Evolutionary conservation across 1,284 basidiomycete genomes (phyloP).

Genomic region (Mycena sp.): DNA sequence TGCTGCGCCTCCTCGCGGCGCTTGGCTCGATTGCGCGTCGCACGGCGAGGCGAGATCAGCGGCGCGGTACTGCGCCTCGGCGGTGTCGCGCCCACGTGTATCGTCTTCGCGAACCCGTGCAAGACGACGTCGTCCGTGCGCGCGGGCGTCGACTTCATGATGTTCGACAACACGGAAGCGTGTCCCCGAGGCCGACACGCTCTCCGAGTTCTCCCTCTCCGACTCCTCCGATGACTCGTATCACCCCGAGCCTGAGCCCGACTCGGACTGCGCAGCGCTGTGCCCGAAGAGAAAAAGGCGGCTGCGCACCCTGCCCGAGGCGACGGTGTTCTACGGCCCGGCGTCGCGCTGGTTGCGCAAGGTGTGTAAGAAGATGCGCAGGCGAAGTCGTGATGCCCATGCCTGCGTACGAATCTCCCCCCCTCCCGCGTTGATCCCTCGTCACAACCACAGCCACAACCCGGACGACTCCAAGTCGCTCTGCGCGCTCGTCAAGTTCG

Average conservation of each 20-base stretch:
- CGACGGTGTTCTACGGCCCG: too few relatives aligned
- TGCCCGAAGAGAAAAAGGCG: too few relatives aligned
- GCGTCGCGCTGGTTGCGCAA: too few relatives aligned
- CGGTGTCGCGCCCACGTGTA: constrained; percentile 78
- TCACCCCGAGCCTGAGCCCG: too few relatives aligned
- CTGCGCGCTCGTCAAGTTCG: constrained; percentile 97
- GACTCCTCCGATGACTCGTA: too few relatives aligned
- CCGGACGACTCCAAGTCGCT: constrained; percentile 97
- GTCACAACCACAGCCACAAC: constrained; percentile 94
- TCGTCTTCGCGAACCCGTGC: constrained; percentile 99
- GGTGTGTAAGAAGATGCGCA: too few relatives aligned
- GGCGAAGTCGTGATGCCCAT: constrained; percentile 99
- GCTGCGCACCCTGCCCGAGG: too few relatives aligned
- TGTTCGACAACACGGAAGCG: constrained; percentile 99
- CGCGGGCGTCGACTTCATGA: constrained; percentile 90
- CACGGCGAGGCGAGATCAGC: constrained; percentile 96
- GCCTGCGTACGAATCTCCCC: constrained; percentile 85
- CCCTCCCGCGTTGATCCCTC: constrained; percentile 86
- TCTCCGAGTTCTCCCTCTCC: too few relatives aligned
- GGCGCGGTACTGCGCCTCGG: constrained; percentile 76
- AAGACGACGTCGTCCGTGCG: constrained; percentile 90
- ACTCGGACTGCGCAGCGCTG: too few relatives aligned
- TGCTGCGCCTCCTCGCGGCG: constrained; percentile 89
- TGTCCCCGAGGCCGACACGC: too few relatives aligned
- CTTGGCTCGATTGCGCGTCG: constrained; percentile 98